These are phyloP conservation scores for Phytophthora meadii DNA, from an alignment of 352 stramenopile species.

Conservation along the genomic window DNA sequence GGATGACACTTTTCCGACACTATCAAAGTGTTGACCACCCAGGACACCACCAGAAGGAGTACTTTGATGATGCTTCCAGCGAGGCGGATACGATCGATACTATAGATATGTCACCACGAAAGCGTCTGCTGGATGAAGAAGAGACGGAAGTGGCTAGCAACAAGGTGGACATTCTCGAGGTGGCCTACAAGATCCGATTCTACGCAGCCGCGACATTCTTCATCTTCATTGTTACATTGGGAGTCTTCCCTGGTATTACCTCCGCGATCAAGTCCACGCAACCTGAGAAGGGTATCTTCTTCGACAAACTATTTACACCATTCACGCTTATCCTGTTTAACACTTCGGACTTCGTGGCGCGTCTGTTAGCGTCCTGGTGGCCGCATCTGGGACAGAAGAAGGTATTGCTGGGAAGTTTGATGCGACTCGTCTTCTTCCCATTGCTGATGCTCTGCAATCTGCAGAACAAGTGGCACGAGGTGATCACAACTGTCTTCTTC, in stretches of 20 bases:
- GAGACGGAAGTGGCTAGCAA: background rate
- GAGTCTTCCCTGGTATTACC: conserved; percentile 78
- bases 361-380: conserved; percentile 55
- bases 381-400: conserved; percentile 38
- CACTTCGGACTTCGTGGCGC: conserved; percentile 70
- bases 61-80: conserved; percentile 31
- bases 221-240: conserved; percentile 80
- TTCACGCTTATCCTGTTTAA: conserved; percentile 87
- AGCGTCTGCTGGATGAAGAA: conserved; percentile 30
- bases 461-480: conserved; percentile 66
- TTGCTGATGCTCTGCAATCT: conserved; percentile 84
- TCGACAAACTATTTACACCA: conserved; percentile 74
- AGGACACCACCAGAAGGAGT: conserved; percentile 36
- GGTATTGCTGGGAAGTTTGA: conserved; percentile 49
- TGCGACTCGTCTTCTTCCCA: conserved; percentile 62
- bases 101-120: conserved; percentile 37
- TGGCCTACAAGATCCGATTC: conserved; percentile 68
- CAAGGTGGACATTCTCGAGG: conserved; percentile 57
- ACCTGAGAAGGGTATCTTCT: conserved; percentile 51
- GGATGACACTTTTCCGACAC: conserved; percentile 71
- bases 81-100: conserved; percentile 52
- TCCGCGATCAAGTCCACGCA: conserved; percentile 73
- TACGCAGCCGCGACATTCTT: conserved; percentile 71
- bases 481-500: conserved; percentile 80
- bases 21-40: conserved; percentile 66